Base-by-base conservation (phyloP, 768 basidiomycete genomes). In the Suillus lakei region DNA sequence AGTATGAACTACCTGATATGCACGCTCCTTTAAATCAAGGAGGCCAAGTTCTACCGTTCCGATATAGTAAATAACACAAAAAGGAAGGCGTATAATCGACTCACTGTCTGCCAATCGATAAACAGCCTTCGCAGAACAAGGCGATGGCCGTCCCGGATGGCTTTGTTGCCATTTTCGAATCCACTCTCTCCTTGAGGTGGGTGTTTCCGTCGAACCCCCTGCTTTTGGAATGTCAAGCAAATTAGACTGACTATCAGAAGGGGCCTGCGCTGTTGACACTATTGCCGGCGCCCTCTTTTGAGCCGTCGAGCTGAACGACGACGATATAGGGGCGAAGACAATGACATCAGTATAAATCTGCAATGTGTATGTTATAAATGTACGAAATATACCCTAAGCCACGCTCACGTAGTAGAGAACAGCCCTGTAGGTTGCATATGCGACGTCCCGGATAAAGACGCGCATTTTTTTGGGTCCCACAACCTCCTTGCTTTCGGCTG, bases 341-440 rank as follows among this genome's bases (percentile, higher is more conserved):
- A 96, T 91, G 32, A 84, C 84, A 70, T 95, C 92, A 18, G 94
- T 96, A 74, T 96, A 96, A 30, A 96, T 80, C 93, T 94, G 69
- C 4, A 48, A 54, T 12, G 13, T 43, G 21, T 5, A 15, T 15
- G 48, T 39, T 48, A 46, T 60, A 41, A 41, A n/a, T 55, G 28
- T 36, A 23, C 66, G 26, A 10, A 23, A 48, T 60, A 34, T 23
- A 15, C 26, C 16, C 26, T 41, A 23, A 50, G 46, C 13, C 26
- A 30, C 34, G 54, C 85, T 77, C 70, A 93, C 93, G 76, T 93
- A 96, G 78, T 93, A 95, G 15, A 96, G 79, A 32, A 89, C 80
- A 1, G 88, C 88, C 67, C 80, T 84, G 74, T 88, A 90, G 1
- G 89, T 90, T 28, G 83, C 74, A 74, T 87, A 89, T 21, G 89